Evolutionary conservation across 1,284 basidiomycete species (phyloP), one percentile per base, ranked within the genome.

Genomic region (Takashimella tepidaria): DNA sequence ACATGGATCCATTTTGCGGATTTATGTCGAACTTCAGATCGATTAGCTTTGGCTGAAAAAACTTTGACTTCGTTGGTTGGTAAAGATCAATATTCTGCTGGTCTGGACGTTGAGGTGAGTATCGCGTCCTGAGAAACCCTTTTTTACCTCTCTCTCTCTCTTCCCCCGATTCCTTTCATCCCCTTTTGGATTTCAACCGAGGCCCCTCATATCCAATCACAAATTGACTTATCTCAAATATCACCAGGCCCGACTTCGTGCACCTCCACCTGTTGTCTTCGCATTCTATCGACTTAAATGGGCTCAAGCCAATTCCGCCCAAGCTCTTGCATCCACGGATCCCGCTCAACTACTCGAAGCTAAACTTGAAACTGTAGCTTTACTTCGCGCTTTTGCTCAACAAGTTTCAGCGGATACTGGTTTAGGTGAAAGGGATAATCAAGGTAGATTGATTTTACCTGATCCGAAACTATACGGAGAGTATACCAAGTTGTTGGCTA

Each of bases 1-100:
- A 98, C 97, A 82, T 98, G 95, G 95, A 98, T 92, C 76, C 87
- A 89, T 72, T 91, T 92, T 67, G 89, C 89, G 21, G 91, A 92
- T 62, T 77, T 92, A 1, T 92, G 89, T 68, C 84, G 89, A 58
- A 90, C 89, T 72, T 87, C 85, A 19, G 89, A 89, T 51, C 81
- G 89, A 3, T 85, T 92, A 83, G 84, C 85, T 41, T 78, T 99
- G 51, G 95, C 96, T 0, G 92, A 98, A 67, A 98, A 98, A 79
- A 97, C 96, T 2, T 88, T 99, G 67, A 92, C 95, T 63, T 95
- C 91, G 0, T 77, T 98, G 3, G 79, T 95, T 37, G 84, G 85
- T 81, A 87, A 58, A 37, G 31, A 37, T 37, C 31, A 37, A 16
- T 37, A 37, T 16, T 37, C 31, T 37, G 31, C 31, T 16, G 31